Evolutionary conservation across 257 asterid species (phyloP).

Genomic region (Solanum dulcamara): DNA sequence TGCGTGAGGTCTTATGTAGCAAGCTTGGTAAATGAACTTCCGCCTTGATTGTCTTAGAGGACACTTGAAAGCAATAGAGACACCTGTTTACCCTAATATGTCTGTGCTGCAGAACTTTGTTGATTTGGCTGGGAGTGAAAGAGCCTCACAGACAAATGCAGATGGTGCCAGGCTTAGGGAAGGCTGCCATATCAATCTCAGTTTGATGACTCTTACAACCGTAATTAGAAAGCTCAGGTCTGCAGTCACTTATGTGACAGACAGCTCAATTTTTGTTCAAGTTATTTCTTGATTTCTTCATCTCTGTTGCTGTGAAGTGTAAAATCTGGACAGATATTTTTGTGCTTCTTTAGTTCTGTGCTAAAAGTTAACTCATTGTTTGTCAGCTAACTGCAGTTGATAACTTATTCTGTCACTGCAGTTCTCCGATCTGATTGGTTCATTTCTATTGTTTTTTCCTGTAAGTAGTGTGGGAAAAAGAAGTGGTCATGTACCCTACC

Average conservation of each 20-base stretch:
- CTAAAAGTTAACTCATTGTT: neutral
- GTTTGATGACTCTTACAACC: conserved; percentile 94
- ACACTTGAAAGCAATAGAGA: neutral
- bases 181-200: conserved; percentile 95
- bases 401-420: neutral
- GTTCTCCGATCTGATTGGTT: neutral
- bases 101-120: conserved; percentile 64
- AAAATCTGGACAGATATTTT: neutral
- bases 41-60: neutral
- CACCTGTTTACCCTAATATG: neutral
- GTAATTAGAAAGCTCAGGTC: conserved; percentile 92
- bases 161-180: conserved; percentile 92
- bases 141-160: conserved; percentile 90
- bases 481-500: conserved; percentile 88
- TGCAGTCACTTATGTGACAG: neutral
- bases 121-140: conserved; percentile 94
- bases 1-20: conserved; percentile 91
- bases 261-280: neutral
- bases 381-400: neutral
- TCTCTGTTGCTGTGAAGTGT: neutral
- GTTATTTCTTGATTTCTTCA: neutral
- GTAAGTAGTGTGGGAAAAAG: conserved; percentile 69
- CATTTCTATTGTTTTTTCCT: neutral
- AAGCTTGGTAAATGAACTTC: conserved; percentile 55
- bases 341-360: neutral